Conservation (phyloP, 306 rosid species). For the Citrullus mucosospermus region DNA sequence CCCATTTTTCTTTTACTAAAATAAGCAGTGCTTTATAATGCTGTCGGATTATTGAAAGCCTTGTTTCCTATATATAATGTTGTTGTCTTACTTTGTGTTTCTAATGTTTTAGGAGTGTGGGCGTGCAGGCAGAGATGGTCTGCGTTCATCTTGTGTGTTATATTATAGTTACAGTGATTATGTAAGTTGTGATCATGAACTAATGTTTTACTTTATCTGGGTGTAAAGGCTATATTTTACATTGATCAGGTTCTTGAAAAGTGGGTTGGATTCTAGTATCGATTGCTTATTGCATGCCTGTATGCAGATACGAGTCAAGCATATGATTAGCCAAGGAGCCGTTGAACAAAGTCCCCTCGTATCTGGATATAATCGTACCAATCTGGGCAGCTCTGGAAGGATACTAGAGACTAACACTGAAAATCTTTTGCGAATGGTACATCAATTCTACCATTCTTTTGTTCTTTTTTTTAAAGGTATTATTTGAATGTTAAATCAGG, state of each 20-base stretch:
- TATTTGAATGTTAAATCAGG: not conserved
- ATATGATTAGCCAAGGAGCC: slow-evolving; percentile 75
- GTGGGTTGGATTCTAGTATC: not conserved
- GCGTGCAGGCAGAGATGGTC: slow-evolving; percentile 99
- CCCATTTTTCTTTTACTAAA: not conserved
- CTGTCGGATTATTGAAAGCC: slow-evolving; percentile 13
- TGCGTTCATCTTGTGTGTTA: slow-evolving; percentile 69
- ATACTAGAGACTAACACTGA: slow-evolving; percentile 78
- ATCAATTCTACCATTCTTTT: slow-evolving; percentile 4
- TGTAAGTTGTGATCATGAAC: slow-evolving; percentile 33
- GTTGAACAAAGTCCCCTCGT: slow-evolving; percentile 50
- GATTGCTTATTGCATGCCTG: slow-evolving; percentile 3
- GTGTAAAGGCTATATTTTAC: not conserved
- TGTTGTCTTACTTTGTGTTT: not conserved
- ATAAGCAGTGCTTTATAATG: not conserved
- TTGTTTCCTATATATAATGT: not conserved
- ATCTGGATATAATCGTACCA: slow-evolving; percentile 47
- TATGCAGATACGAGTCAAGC: slow-evolving; percentile 75
- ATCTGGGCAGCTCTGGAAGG: slow-evolving; percentile 54
- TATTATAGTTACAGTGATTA: slow-evolving; percentile 88
- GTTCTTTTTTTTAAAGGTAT: slow-evolving; percentile 2
- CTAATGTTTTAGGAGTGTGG: slow-evolving; percentile 76
- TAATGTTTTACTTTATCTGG: not conserved
- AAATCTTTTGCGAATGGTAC: slow-evolving; percentile 87
- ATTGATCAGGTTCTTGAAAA: not conserved